Conservation (phyloP, 2,329 filamentous ascomycete species). For the Alternaria sp. region DNA sequence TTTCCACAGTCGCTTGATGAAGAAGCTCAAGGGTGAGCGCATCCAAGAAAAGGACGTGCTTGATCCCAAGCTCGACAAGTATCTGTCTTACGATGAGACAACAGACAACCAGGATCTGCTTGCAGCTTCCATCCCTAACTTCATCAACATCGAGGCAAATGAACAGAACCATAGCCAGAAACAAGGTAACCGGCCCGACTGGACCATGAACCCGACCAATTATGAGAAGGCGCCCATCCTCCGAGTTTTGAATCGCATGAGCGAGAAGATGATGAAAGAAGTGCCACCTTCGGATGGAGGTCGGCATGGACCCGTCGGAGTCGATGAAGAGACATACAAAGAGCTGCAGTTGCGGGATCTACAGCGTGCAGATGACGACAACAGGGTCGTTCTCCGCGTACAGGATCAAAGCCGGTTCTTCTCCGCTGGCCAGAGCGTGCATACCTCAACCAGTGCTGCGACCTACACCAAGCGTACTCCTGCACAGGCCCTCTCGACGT, state of each 20-base stretch:
- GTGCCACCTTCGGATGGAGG: constrained; percentile 80
- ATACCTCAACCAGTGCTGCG: constrained; percentile 57
- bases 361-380: constrained; percentile 73
- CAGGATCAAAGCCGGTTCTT: constrained; percentile 88
- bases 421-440: constrained; percentile 57
- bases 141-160: constrained; percentile 92
- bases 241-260: constrained; percentile 85
- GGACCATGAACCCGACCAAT: constrained; percentile 82
- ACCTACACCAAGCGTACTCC: constrained; percentile 75
- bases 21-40: constrained; percentile 89
- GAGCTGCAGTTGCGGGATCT: constrained; percentile 82
- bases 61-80: constrained; percentile 84
- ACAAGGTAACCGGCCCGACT: constrained; percentile 84
- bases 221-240: constrained; percentile 85
- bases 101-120: constrained; percentile 53
- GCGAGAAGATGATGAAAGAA: constrained; percentile 90
- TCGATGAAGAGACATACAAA: constrained; percentile 76
- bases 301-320: constrained; percentile 67
- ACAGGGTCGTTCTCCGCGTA: constrained; percentile 83
- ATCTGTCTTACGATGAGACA: constrained; percentile 75
- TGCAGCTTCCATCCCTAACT: constrained; percentile 77
- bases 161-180: constrained; percentile 92
- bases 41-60: constrained; percentile 77
- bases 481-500: constrained; percentile 67
- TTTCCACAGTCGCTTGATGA: constrained; percentile 88